phyloP scores from a whole-genome alignment of 257 asterid genomes.

The Forsythia suspensa region DNA sequence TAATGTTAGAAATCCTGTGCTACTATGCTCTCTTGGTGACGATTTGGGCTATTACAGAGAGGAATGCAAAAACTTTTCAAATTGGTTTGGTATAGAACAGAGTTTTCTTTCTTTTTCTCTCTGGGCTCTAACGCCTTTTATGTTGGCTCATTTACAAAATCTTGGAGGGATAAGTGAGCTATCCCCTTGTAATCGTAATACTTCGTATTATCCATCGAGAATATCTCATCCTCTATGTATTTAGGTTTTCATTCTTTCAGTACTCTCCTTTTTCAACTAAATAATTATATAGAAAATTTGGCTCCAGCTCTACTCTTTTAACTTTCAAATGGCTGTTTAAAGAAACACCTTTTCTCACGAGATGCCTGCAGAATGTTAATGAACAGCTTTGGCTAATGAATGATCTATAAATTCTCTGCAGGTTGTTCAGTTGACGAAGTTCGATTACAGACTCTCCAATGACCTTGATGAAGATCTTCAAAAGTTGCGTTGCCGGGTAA shows the following conservation, averaged over 20 bases:
- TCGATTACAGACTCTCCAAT: constrained; percentile 91
- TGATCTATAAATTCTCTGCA: constrained; percentile 38
- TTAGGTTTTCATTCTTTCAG: background rate
- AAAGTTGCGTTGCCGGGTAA: constrained; percentile 90
- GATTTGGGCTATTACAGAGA: background rate
- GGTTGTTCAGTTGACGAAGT: constrained; percentile 99
- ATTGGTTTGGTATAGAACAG: background rate
- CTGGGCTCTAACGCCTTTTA: background rate
- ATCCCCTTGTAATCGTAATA: background rate
- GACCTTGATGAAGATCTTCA: constrained; percentile 89
- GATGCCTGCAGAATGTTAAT: constrained; percentile 11
- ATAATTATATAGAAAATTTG: background rate
- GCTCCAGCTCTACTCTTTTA: background rate
- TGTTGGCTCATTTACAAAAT: background rate
- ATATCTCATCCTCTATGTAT: background rate
- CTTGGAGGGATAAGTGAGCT: background rate
- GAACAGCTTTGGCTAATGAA: constrained; percentile 20
- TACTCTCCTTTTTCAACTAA: background rate
- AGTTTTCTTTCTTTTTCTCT: background rate
- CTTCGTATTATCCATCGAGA: background rate
- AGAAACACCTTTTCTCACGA: constrained; percentile 7
- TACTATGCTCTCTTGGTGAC: background rate
- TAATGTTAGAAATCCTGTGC: background rate
- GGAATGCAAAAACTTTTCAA: background rate
- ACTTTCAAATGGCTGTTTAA: constrained; percentile 6